These are phyloP conservation scores for Lentinula sp. DNA, from an alignment of 768 basidiomycete genomes.

Conservation along the genomic window DNA sequence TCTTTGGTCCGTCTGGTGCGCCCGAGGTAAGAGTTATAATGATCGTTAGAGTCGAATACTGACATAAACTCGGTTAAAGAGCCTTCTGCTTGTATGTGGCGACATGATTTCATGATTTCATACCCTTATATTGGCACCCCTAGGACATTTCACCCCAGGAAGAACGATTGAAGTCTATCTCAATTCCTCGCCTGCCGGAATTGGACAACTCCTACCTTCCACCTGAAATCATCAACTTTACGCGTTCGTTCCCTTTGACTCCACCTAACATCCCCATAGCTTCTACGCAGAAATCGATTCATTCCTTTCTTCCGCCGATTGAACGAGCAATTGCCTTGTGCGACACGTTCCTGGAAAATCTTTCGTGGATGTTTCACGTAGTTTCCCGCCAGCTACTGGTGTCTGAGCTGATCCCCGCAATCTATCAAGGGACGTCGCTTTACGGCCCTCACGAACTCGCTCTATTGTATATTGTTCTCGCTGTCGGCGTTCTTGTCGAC, in stretches of 20 bases:
- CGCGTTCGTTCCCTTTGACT: constrained; percentile 38
- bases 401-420: constrained; percentile 37
- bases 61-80: constrained; percentile 19
- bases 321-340: constrained; percentile 35
- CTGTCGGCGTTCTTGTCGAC: constrained; percentile 44
- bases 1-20: constrained; percentile 42
- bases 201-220: constrained; percentile 40
- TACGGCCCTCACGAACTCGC: constrained; percentile 49
- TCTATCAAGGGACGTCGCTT: constrained; percentile 32
- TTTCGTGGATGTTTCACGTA: constrained; percentile 47
- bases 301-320: constrained; percentile 38
- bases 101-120: neutral
- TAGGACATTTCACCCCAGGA: neutral
- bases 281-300: constrained; percentile 33
- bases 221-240: constrained; percentile 35
- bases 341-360: constrained; percentile 41
- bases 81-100: constrained; percentile 33
- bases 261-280: constrained; percentile 27
- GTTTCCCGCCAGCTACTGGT: constrained; percentile 40
- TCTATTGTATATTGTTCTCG: constrained; percentile 38
- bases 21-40: constrained; percentile 35
- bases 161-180: neutral
- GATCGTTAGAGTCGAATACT: neutral
- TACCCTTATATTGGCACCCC: neutral
- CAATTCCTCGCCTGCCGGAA: constrained; percentile 23